Base-by-base conservation (phyloP, 306 rosid genomes). In the Quercus variabilis region DNA sequence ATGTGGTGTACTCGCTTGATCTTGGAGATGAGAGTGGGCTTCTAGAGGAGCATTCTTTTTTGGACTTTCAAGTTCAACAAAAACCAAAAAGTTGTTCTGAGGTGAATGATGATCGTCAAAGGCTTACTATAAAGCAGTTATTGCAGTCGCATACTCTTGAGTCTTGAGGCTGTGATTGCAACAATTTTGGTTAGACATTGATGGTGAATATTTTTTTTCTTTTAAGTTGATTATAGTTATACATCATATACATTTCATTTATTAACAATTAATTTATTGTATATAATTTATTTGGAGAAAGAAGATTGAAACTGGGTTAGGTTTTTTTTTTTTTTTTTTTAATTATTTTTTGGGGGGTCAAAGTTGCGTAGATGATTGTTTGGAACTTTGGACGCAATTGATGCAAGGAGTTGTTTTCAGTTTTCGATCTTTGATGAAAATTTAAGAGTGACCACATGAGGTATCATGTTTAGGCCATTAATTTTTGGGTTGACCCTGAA, bases 1-100 rank as follows among this genome's bases (percentile, higher is more conserved):
- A 95, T 76, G 90, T 91, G 55, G 85, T 77, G 86, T 74, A 91
- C 90, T 85, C 97, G 26, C 91, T 94, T 0, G 96, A 85, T n/a
- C 68, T 72, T 8, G 26, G 26, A 13, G 88, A 81, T 0, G 83
- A 77, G 25, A 26, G n/a, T 33, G 69, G 14, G 18, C 60, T 65
- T 80, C 41, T 65, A 63, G 82, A 79, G n/a, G 82, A 55, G 9
- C 38, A 23, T 20, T 10, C 62, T n/a, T 5, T 28, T 20, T 3
- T 20, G 46, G 55, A 33, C 18, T 30, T 52, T 7, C 70, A 30
- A 30, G 21, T 31, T 30, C 21, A 25, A 1, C 63, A 31, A n/a
- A 17, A 57, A 31, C n/a, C 55, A 2, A 10, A 12, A n/a, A 15
- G 67, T 15, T 25, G 57, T 35, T 69, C 64, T 38, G 11, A 69